Base-by-base conservation (phyloP, 805 yeast species). In the Kodamaea jinghongensis region DNA sequence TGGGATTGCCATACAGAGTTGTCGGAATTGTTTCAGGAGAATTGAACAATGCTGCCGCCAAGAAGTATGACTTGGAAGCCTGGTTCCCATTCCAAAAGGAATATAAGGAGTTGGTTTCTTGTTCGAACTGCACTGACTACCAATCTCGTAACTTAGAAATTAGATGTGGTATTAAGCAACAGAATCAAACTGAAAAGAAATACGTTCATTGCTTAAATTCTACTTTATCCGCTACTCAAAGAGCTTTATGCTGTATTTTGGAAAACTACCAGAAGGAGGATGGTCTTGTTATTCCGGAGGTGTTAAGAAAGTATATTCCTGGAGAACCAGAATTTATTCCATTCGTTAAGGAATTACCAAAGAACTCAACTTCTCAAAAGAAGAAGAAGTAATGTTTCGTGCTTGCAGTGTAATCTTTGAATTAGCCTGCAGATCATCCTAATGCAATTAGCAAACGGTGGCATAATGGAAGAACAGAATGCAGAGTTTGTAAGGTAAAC, bases 1-100 rank as follows among this genome's bases (percentile, higher is more conserved):
- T 93, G 50, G 91, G 90, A 31, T 70, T 93, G 56, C 99, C 99
- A 47, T 93, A 91, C 77, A 81, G 98, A 65, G 93, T 93, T 43
- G 99, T 93, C 48, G 96, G 96, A 55, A 93, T 93, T 66, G 99
- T 93, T 47, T 88, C 96, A 45, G 99, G 98, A 56, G 99, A 91
- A 74, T 81, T 93, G 64, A 93, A 93, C 78, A 93, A 93, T 56
- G 97, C 99, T 39, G 99, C 99, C 47, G 98, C 99, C 51, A 93
- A 93, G 77, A 93, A 93, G 70, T 93, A 84, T 73, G 99, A 93
- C 73, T 78, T 93, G 61, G 99, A 93, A 76, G 99, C 99, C 37
- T 93, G 99, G 99, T 93, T 93, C 95, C 99, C 99, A 61, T 93
- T 76, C 86, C 99, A 93, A 76, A 78, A 89, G 66, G 99, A 93